Evolutionary conservation across 2,329 filamentous ascomycete genomes (phyloP), one percentile per base, ranked within the genome.

Genomic region (Madurella mycetomatis): DNA sequence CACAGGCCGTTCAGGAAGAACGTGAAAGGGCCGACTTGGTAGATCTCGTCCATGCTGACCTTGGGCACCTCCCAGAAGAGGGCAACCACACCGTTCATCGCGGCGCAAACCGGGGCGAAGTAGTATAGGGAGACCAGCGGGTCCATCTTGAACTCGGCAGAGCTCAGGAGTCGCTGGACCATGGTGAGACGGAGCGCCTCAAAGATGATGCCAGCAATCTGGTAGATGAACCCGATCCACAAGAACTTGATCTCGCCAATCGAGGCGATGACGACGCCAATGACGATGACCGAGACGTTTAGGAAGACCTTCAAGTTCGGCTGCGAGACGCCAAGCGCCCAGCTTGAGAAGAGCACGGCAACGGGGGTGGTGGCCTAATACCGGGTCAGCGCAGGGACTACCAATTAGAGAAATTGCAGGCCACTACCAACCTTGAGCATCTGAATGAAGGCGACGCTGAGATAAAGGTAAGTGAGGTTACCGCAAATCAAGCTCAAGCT

Each of bases 381-480:
- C 30, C n/a, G 9, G 5, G 43, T 58, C 30, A 59, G 54, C 34
- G 11, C 39, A 30, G 37, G 9, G 34, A 9, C 13, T 15, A 31
- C 4, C 8, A 18, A 41, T 48, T 9, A 8, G n/a, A 39, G 49
- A 25, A 63, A 31, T 61, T 7, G 25, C 25, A 25, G 25, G 25
- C 8, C 8, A 30, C 8, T n/a, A 61, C 65, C n/a, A 59, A 90
- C 87, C 88, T 97, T 97, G 72, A 97, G 85, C 92, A 97, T 97
- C 80, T 97, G 92, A 67, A 97, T 97, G 73, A 97, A 97, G 57
- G 92, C 88, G 55, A 97, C 92, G 63, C 88, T 94, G 58, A 97
- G 83, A 74, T 96, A 96, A 52, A 96, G 83, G 70, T 97, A 97
- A 65, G 92, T 91, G 74, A 95, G 75, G 77, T 97, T 97, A 69